Conservation (phyloP, 306 rosid genomes). For the Castanospermum australe region DNA sequence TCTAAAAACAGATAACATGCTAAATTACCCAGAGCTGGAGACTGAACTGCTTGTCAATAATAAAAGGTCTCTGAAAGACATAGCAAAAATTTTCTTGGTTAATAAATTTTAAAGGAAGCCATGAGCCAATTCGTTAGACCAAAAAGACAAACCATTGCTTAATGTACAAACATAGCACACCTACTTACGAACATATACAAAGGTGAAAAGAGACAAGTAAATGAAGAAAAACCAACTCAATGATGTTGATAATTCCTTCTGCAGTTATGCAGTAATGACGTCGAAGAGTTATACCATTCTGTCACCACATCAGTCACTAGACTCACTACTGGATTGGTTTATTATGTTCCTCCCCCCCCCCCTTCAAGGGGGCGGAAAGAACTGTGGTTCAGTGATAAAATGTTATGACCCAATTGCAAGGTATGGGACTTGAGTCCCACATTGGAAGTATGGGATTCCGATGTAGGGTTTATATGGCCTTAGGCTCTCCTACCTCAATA, state of each 20-base stretch:
- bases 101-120: neutral
- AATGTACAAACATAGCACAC: neutral
- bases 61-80: neutral
- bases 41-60: slow-evolving; percentile 1
- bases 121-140: neutral
- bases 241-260: neutral
- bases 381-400: slow-evolving; percentile 2
- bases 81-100: neutral
- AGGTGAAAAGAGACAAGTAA: neutral
- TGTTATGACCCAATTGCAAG: too few species aligned
- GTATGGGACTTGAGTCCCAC: too few species aligned
- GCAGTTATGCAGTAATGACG: neutral
- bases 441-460: too few species aligned
- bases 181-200: neutral
- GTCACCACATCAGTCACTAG: neutral
- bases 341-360: too few species aligned
- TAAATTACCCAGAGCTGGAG: neutral
- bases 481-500: too few species aligned
- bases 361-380: neutral
- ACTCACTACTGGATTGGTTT: neutral
- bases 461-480: too few species aligned
- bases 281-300: neutral
- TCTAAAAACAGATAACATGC: neutral
- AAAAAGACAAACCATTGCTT: neutral
- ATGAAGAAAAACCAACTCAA: neutral